phyloP scores from a whole-genome alignment of 2,329 filamentous ascomycete species.

The Claviceps sorghi region DNA sequence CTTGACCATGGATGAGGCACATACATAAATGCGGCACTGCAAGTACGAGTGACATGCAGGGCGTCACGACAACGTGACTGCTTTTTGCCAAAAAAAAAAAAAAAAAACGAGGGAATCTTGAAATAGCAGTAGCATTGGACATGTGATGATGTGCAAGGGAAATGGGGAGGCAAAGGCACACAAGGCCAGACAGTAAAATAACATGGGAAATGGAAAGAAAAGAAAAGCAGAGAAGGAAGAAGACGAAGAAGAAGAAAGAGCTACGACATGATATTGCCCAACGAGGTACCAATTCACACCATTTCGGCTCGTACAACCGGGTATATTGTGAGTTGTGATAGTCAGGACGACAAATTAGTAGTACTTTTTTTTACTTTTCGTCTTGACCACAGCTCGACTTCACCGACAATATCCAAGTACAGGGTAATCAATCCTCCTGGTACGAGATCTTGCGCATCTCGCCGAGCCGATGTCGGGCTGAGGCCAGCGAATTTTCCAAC shows the following conservation, averaged over 20 bases:
- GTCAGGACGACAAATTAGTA: background rate
- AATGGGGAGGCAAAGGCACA: background rate
- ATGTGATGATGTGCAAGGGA: background rate
- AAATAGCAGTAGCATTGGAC: background rate
- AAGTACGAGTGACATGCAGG: background rate
- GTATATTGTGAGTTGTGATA: background rate
- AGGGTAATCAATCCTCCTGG: conserved; percentile 48
- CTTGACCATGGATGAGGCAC: background rate
- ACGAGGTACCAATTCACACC: background rate
- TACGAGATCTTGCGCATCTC: conserved; percentile 99
- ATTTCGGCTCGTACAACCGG: background rate
- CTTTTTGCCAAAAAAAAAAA: background rate
- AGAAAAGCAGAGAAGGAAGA: too few species aligned
- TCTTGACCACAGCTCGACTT: background rate
- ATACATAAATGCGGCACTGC: background rate
- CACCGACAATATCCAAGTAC: background rate
- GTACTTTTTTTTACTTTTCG: background rate
- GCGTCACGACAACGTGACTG: background rate
- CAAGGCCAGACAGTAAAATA: background rate
- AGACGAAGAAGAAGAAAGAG: background rate
- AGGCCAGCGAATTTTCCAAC: conserved; percentile 70
- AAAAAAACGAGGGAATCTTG: background rate
- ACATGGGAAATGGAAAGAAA: too few species aligned
- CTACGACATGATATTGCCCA: background rate
- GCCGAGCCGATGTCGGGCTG: conserved; percentile 69